Evolutionary conservation across 2,329 filamentous ascomycete genomes (phyloP).

Genomic region (Aspergillus japonicus): DNA sequence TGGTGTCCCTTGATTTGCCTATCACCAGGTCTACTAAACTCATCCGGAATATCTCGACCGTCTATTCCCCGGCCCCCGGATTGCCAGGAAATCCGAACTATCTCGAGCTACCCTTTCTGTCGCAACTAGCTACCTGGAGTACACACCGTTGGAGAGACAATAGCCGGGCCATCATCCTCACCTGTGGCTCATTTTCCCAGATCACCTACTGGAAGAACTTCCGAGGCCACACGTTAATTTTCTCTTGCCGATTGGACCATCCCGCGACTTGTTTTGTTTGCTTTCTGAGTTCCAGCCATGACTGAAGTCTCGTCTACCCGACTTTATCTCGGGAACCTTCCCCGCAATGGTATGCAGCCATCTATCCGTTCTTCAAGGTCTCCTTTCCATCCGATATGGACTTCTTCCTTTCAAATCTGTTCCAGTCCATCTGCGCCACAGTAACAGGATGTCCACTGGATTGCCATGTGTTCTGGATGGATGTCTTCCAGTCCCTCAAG

Average conservation of each 20-base stretch:
- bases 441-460: slow-evolving; percentile 18
- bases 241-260: not conserved
- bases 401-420: slow-evolving; percentile 12
- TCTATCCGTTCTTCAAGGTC: slow-evolving; percentile 32
- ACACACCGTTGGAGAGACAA: not conserved
- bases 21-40: not conserved
- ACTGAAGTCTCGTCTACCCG: slow-evolving; percentile 90
- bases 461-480: slow-evolving; percentile 14
- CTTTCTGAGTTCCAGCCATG: slow-evolving; percentile 49
- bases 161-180: not conserved
- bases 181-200: not conserved
- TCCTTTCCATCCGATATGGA: slow-evolving; percentile 21
- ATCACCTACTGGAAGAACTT: not conserved
- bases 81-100: not conserved
- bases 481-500: slow-evolving; percentile 1
- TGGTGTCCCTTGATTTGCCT: no score
- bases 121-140: not conserved
- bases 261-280: not conserved
- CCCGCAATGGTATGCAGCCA: slow-evolving; percentile 77
- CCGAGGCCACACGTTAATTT: slow-evolving; percentile 1
- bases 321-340: slow-evolving; percentile 96
- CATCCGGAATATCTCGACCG: not conserved
- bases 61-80: not conserved
- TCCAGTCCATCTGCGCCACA: slow-evolving; percentile 10
- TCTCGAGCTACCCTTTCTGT: not conserved